These are phyloP conservation scores for Dendrostoma leiphaemia DNA, from an alignment of 2,329 filamentous ascomycete species.

Conservation along the genomic window DNA sequence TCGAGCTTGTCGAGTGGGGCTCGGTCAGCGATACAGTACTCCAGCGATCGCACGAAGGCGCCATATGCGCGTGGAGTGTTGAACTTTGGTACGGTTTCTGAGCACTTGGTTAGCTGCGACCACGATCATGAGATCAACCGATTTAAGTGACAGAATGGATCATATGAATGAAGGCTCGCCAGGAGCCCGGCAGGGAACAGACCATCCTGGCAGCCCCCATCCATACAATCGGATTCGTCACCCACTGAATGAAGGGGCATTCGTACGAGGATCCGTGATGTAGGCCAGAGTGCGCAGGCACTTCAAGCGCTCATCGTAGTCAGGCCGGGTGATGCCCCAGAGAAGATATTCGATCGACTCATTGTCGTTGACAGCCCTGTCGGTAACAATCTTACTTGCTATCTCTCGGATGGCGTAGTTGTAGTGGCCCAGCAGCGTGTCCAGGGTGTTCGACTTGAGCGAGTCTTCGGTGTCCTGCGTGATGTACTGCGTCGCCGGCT, in stretches of 20 bases:
- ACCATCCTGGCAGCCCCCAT: background rate
- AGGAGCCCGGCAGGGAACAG: too few species aligned
- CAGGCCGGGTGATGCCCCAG: conserved; percentile 55
- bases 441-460: conserved; percentile 62
- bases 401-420: conserved; percentile 72
- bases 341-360: conserved; percentile 50
- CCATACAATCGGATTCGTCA: background rate
- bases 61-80: conserved; percentile 50
- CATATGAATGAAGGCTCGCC: too few species aligned
- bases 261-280: conserved; percentile 48
- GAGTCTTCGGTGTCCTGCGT: conserved; percentile 74
- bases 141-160: background rate
- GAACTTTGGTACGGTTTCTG: conserved; percentile 44
- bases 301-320: conserved; percentile 57
- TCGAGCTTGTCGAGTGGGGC: conserved; percentile 49
- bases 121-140: background rate
- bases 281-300: conserved; percentile 56
- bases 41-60: conserved; percentile 59
- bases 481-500: conserved; percentile 69
- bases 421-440: conserved; percentile 66
- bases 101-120: conserved; percentile 16
- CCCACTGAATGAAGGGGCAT: conserved; percentile 19
- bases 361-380: conserved; percentile 58
- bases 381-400: conserved; percentile 57
- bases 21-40: conserved; percentile 50